A percentile compares a stretch with the other conserved stretches of the same genome.
phyloP scores from a whole-genome alignment of 2,329 filamentous ascomycete genomes.

The Nigrospora oryzae region DNA sequence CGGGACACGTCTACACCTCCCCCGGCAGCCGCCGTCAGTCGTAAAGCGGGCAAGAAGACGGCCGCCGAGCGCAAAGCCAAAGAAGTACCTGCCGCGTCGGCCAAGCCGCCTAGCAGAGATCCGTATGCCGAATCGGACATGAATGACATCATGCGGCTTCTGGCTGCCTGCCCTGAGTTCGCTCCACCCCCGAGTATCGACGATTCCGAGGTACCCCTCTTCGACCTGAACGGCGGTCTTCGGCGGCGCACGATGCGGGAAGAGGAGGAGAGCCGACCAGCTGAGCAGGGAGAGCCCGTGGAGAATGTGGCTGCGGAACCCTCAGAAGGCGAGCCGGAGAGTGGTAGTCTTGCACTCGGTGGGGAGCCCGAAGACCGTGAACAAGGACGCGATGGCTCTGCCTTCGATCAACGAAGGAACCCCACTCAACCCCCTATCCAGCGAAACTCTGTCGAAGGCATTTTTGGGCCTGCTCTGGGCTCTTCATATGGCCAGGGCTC shows the following conservation, averaged over 20 bases:
- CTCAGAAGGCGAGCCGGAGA: conserved; percentile 70
- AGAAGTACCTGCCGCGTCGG: background rate
- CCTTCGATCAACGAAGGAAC: conserved; percentile 51
- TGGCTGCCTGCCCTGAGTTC: conserved; percentile 20
- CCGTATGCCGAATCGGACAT: conserved; percentile 10
- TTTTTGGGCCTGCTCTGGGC: conserved; percentile 44
- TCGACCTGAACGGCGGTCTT: conserved; percentile 73
- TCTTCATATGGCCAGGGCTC: conserved; percentile 39
- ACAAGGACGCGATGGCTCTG: conserved; percentile 37
- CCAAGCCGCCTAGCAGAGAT: conserved; percentile 6
- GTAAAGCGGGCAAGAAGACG: conserved; percentile 18
- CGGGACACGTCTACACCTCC: conserved; percentile 23
- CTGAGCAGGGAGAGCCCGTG: conserved; percentile 37
- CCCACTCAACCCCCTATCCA: conserved; percentile 73
- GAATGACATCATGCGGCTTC: conserved; percentile 12
- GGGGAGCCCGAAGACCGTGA: conserved; percentile 86
- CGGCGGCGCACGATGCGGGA: conserved; percentile 73
- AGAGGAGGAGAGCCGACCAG: conserved; percentile 50
- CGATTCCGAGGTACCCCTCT: conserved; percentile 59
- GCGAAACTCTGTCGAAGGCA: conserved; percentile 43
- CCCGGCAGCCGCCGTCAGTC: conserved; percentile 12
- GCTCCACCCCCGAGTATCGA: conserved; percentile 8
- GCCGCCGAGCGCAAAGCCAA: conserved; percentile 6
- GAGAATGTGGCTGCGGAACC: conserved; percentile 29
- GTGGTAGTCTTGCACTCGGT: conserved; percentile 77